Base-by-base conservation (phyloP, 306 rosid genomes). In the Prunus armeniaca region DNA sequence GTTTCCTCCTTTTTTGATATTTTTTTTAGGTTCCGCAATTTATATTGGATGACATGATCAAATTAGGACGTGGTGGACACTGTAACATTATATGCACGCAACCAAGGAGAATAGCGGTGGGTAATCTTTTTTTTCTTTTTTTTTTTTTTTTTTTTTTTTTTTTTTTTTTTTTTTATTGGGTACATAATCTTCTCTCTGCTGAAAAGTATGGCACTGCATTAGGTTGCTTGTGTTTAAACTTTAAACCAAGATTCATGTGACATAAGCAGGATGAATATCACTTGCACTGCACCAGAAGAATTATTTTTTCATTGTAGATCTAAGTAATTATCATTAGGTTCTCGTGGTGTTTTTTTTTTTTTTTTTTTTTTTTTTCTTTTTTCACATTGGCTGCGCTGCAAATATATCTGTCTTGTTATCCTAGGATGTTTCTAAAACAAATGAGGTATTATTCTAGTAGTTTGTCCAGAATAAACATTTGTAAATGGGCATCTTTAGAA, bases 61-160 rank as follows among this genome's bases (percentile, higher is more conserved):
- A 91, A 69, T 90, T 88, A 10, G 94, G 93, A 56, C 51, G 34
- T 72, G 97, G 98, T 81, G 98, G 96, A 80, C 49, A 69, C 68
- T 91, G 95, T 78, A 87, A 85, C 84, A 94, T 94, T 73, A 76
- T 94, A 79, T 94, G 98, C 89, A 94, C 98, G 25, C 98, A 94
- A 75, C 98, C 98, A 60, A 88, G 98, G 81, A 90, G 98, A 87
- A 94, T 94, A 86, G 98, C 98, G 86, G 97, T 92, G 15, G 12
- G 52, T 0, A n/a, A n/a, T n/a, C n/a, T n/a, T n/a, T n/a, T n/a
- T n/a, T n/a, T n/a, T n/a, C n/a, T 32, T 32, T 32, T 30, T 30
- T 4, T 30, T 30, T 4, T 30, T 28, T 28, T 30, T 30, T 30
- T 32, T 32, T 0, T 32, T 32, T 32, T 0, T 32, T 32, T 32